Evolutionary conservation across 176 grass and related monocot genomes (phyloP), one percentile per base, ranked within the genome.

Genomic region (Oryza nivara): DNA sequence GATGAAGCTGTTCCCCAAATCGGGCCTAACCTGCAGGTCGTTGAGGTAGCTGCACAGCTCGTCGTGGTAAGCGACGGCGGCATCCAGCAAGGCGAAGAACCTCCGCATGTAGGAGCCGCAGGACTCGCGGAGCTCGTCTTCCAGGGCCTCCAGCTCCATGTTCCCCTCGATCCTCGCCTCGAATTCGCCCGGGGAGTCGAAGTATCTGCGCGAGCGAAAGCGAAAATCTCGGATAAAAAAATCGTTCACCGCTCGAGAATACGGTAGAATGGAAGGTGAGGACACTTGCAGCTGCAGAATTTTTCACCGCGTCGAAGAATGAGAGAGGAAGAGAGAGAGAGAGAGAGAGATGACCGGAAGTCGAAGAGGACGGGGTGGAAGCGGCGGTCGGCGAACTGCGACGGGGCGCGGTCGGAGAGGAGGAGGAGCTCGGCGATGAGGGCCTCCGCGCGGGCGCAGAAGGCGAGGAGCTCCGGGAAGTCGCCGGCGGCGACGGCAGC

Each of bases 301-400:
- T 4, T 17, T 44, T 19, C 13, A 9, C 14, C 26, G 84, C 14
- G 20, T 51, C n/a, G 44, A 11, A 6, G 22, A 13, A 38, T n/a
- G 75, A 58, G 16, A 36, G 76, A 67, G 30, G 43, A 69, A 67
- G 30, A 52, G 75, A 36, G 35, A 36, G 76, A 36, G 35, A 36
- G 76, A 67, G n/a, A 52, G 76, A 48, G 68, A 38, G n/a, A 58
- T 4, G 61, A 88, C 93, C 91, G 77, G 80, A 96, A 79, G 88
- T 96, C 93, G 61, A 96, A 92, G 86, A 96, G 93, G 63, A 92
- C 86, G 58, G 86, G 44, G 41, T 91, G 86, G 67, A 87, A 92
- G 47, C 84, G 73, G 80, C 74, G 86, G 80, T 93, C 80, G 61
- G 77, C 47, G 88, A 92, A 96, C 81, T 89, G 67, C 70, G 86